A percentile compares a stretch with the other conserved stretches of the same genome.
Conservation (phyloP, 2,329 filamentous ascomycete species). For the Fusarium sp. region DNA sequence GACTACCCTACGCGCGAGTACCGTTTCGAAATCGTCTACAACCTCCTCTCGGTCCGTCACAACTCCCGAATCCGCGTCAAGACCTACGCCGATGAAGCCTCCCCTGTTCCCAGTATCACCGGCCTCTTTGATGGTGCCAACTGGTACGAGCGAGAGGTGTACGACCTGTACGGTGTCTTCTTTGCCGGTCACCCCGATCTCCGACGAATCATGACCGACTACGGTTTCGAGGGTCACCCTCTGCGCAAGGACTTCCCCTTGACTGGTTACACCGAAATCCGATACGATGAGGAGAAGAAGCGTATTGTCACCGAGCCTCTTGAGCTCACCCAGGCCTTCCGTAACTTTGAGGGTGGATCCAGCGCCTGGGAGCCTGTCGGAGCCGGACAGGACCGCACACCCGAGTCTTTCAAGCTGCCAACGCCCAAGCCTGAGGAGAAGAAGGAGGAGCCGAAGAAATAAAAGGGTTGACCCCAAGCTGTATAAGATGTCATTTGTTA, state of each 20-base stretch:
- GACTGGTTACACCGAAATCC: slow-evolving; percentile 97
- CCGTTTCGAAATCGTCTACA: slow-evolving; percentile 98
- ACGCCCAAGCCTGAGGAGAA: slow-evolving; percentile 95
- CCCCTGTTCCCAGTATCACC: slow-evolving; percentile 90
- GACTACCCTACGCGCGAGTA: slow-evolving; percentile 96
- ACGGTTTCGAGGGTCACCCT: slow-evolving; percentile 98
- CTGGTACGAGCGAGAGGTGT: slow-evolving; percentile 99
- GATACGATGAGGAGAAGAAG: slow-evolving; percentile 99
- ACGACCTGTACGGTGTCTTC: slow-evolving; percentile 98
- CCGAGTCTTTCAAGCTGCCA: slow-evolving; percentile 92
- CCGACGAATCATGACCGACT: slow-evolving; percentile 98
- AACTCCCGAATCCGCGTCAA: slow-evolving; percentile 98
- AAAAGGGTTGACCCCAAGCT: slow-evolving; percentile 57
- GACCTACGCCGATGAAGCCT: slow-evolving; percentile 97
- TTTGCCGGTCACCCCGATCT: slow-evolving; percentile 96
- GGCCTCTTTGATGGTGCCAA: slow-evolving; percentile 93
- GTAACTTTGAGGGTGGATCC: slow-evolving; percentile 95
- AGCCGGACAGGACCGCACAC: slow-evolving; percentile 81
- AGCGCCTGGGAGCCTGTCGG: slow-evolving; percentile 78
- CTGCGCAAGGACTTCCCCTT: slow-evolving; percentile 98
- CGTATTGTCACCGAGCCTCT: slow-evolving; percentile 97
- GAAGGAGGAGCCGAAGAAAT: slow-evolving; percentile 94
- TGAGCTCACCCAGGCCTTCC: slow-evolving; percentile 97
- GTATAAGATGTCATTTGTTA: slow-evolving; percentile 55
- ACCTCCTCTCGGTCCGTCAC: slow-evolving; percentile 94